Evolutionary conservation across 805 yeast species (phyloP).

Genomic region (Wickerhamomyces strasburgensis): DNA sequence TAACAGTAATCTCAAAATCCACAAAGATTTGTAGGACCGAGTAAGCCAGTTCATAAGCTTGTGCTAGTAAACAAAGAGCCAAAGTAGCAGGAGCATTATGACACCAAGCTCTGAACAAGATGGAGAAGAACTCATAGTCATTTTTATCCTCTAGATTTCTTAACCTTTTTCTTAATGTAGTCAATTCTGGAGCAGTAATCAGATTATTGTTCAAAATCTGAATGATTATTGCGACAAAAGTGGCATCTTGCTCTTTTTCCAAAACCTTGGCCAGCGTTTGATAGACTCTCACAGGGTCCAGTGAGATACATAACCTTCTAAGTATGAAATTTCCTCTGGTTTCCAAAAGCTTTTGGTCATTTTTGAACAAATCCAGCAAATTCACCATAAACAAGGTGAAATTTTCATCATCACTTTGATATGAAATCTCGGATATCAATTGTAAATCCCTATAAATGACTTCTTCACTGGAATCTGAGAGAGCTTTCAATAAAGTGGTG

Average conservation of each 20-base stretch:
- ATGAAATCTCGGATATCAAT: conserved; percentile 66
- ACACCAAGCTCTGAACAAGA: conserved; percentile 86
- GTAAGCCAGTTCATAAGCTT: conserved; percentile 83
- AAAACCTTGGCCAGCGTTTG: conserved; percentile 74
- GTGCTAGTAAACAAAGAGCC: conserved; percentile 78
- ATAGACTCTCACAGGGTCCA: conserved; percentile 80
- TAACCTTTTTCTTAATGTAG: conserved; percentile 62
- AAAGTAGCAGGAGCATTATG: conserved; percentile 85
- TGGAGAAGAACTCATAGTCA: conserved; percentile 66
- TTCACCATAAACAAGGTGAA: conserved; percentile 72
- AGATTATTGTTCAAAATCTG: conserved; percentile 84
- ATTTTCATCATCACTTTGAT: conserved; percentile 66
- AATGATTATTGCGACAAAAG: conserved; percentile 73
- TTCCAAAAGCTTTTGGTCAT: conserved; percentile 62
- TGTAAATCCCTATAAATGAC: conserved; percentile 73
- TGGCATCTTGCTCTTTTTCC: conserved; percentile 51
- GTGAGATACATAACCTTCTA: conserved; percentile 73
- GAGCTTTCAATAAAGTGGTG: conserved; percentile 70
- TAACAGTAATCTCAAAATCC: conserved; percentile 75
- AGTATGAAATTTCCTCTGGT: conserved; percentile 78
- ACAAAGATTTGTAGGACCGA: conserved; percentile 76
- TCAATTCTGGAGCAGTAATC: conserved; percentile 79
- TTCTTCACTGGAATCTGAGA: conserved; percentile 64
- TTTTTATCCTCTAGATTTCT: conserved; percentile 54
- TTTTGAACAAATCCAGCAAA: conserved; percentile 62